Evolutionary conservation across 345 rosid species (phyloP).

Genomic region (Viola odorata): DNA sequence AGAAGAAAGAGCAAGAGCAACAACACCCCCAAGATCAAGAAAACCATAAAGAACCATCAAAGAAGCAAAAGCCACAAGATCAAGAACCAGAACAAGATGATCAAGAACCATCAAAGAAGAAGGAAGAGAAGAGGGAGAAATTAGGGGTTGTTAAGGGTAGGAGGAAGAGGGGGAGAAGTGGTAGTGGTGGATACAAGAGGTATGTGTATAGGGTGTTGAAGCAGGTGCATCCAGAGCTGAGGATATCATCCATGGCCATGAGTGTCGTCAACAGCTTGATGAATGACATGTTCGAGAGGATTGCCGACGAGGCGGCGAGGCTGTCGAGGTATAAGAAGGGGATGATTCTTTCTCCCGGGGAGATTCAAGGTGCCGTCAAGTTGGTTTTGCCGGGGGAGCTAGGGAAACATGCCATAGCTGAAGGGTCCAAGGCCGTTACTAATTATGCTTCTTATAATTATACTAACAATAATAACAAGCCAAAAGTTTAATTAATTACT

Average conservation of each 20-base stretch:
- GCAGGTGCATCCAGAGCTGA: constrained; percentile 67
- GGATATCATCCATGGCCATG: constrained; percentile 66
- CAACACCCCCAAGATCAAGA: background rate
- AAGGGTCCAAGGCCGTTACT: constrained; percentile 61
- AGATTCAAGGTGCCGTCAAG: constrained; percentile 62
- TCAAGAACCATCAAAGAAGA: background rate
- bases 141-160: background rate
- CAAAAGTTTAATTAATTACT: too few species aligned
- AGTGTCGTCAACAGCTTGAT: constrained; percentile 53
- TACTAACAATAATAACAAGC: background rate
- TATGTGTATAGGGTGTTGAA: constrained; percentile 60
- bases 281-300: constrained; percentile 71
- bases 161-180: constrained; percentile 20
- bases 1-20: constrained; percentile 1
- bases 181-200: constrained; percentile 39
- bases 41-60: background rate
- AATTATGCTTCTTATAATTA: constrained; percentile 30
- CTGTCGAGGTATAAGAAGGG: constrained; percentile 28
- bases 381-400: constrained; percentile 75
- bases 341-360: constrained; percentile 57
- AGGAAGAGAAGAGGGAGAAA: background rate
- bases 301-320: constrained; percentile 55
- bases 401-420: constrained; percentile 64
- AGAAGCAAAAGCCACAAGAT: background rate
- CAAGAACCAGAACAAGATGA: background rate